Percentiles rank a stretch among this genome's conserved stretches.
Conservation (phyloP, 129 eudicot species). For the Silybum marianum region DNA sequence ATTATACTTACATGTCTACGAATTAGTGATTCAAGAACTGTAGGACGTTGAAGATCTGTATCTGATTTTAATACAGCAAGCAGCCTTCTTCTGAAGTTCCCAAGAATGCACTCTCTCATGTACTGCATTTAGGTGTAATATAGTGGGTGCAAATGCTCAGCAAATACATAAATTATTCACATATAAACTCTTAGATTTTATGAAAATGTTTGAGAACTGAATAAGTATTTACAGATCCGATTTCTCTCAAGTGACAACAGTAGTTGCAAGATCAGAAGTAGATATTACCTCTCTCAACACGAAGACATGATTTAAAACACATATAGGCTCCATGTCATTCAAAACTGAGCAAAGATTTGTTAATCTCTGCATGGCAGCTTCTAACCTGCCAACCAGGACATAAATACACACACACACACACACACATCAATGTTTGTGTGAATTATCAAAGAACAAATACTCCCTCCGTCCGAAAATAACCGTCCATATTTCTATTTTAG, state of each 20-base stretch:
- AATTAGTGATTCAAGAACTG: conserved; percentile 82
- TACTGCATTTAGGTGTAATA: no score
- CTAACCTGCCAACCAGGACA: conserved; percentile 64
- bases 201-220: no score
- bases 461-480: not conserved
- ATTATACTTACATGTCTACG: conserved; percentile 85
- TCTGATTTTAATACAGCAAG: conserved; percentile 82
- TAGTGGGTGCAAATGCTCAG: no score
- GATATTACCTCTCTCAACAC: conserved; percentile 99
- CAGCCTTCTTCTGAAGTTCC: conserved; percentile 88
- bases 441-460: not conserved
- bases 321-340: conserved; percentile 99
- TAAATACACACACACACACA: not conserved
- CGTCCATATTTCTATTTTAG: no score
- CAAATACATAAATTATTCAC: no score
- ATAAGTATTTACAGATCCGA: no score
- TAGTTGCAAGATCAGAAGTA: no score
- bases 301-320: conserved; percentile 94
- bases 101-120: conserved; percentile 99
- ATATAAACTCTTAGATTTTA: no score
- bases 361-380: conserved; percentile 99
- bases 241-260: no score
- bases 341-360: conserved; percentile 96
- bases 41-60: conserved; percentile 96
- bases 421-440: conserved; percentile 1